Evolutionary conservation across 305 asterid species (phyloP).

Genomic region (Petunia hybrid): DNA sequence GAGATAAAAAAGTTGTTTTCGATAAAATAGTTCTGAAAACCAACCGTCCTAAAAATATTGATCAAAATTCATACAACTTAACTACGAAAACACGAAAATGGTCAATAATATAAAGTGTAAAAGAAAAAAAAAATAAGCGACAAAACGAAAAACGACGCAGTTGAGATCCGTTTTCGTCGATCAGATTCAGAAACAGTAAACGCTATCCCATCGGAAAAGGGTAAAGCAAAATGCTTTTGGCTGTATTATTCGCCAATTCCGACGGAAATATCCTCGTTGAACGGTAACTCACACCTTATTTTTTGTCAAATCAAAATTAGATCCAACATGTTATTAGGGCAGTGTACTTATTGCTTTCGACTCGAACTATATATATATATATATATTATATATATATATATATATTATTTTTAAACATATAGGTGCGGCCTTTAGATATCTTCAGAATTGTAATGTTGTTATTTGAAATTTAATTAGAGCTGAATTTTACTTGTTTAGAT

Average conservation of each 20-base stretch:
- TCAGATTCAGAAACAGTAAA: neutral
- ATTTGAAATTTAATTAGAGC: neutral
- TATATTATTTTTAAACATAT: no score
- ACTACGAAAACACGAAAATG: no score
- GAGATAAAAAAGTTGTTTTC: no score
- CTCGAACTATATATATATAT: no score
- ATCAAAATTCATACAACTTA: no score
- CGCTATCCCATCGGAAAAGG: constrained; percentile 1
- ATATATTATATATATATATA: no score
- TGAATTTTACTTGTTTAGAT: neutral
- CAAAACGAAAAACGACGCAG: neutral
- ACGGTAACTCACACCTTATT: constrained; percentile 54
- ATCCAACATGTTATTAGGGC: no score
- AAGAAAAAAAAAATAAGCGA: neutral
- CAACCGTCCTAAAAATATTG: no score
- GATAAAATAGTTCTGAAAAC: no score
- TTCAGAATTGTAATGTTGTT: neutral
- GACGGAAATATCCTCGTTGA: constrained; percentile 95
- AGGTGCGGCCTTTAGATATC: neutral
- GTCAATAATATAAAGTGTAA: no score
- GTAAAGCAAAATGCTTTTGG: constrained; percentile 68
- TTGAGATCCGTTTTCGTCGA: constrained; percentile 2
- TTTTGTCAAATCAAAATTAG: neutral
- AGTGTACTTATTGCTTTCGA: no score
- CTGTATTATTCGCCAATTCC: constrained; percentile 86